Evolutionary conservation across 2,329 filamentous ascomycete genomes (phyloP), one percentile per base, ranked within the genome.

Genomic region (Colletotrichum sojae): DNA sequence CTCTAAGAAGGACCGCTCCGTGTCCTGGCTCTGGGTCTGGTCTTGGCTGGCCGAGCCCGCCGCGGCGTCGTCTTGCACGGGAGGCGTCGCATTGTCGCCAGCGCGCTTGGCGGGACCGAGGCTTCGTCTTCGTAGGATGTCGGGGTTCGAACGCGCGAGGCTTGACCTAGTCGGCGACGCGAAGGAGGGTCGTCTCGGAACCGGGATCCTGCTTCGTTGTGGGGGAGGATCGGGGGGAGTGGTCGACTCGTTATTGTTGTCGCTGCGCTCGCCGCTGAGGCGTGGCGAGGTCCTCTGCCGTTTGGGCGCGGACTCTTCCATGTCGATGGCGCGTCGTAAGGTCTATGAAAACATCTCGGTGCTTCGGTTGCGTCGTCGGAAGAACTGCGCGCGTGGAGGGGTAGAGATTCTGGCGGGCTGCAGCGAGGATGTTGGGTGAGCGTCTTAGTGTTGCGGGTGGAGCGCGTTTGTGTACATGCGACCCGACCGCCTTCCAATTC

Each of bases 131-230:
- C 51, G 49, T 80, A 90, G 78, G 6, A 90, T 82, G 12, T 89
- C 85, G 0, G 90, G 88, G 70, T 91, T 88, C 55, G 88, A 85
- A 71, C 88, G 86, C 66, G 89, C 83, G 15, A 92, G 79, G 73
- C 89, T 92, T 13, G 90, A 85, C 75, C 85, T 89, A 0, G 90
- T 92, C 0, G 91, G 90, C n/a, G 90, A 91, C 62, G 88, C 88
- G 75, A 90, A 92, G 1, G 90, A 91, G 1, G 87, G 85, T 1
- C 84, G 84, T 54, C 74, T 75, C 39, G 74, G 78, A 67, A 73
- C 76, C 43, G 75, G 73, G 39, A 61, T 65, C 46, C 25, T 36
- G 48, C 58, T 61, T 61, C 69, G 73, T 16, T 71, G 72, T 54
- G 70, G 73, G 18, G 72, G 74, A 57, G 73, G 73, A 64, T 74